A percentile compares a stretch with the other conserved stretches of the same genome.
These are phyloP conservation scores for Salix dunnii DNA, from an alignment of 345 rosid genomes.

Conservation along the genomic window DNA sequence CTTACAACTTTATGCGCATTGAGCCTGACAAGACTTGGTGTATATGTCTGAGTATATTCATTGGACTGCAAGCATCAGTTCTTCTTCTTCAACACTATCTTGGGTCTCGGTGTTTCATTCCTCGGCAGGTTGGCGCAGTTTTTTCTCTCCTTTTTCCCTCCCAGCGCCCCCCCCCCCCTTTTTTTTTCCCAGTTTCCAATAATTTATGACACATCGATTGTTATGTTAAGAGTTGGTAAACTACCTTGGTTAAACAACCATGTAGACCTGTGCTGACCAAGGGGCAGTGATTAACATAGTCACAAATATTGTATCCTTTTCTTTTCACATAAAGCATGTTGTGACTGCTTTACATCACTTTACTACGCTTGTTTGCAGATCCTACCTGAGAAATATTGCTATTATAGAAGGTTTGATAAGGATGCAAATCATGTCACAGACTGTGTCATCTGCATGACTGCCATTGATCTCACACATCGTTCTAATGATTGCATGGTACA, in stretches of 20 bases:
- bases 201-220: not conserved
- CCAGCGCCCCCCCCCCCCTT: too few species aligned
- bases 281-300: not conserved
- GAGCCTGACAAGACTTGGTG: constrained; percentile 87
- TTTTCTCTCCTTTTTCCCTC: constrained; percentile 10
- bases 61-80: constrained; percentile 74
- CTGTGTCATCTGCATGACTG: constrained; percentile 95
- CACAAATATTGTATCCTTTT: not conserved
- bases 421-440: constrained; percentile 53
- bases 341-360: not conserved
- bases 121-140: constrained; percentile 70
- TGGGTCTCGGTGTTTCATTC: constrained; percentile 95
- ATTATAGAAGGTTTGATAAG: constrained; percentile 63
- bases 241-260: too few species aligned
- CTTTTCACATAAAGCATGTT: not conserved
- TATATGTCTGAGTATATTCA: constrained; percentile 52
- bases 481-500: constrained; percentile 77
- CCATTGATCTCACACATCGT: constrained; percentile 63
- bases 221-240: not conserved
- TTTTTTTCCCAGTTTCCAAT: not conserved
- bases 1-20: constrained; percentile 90
- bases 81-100: constrained; percentile 94
- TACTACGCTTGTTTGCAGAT: constrained; percentile 46
- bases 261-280: too few species aligned
- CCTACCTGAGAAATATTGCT: constrained; percentile 92